Percentiles rank a stretch among this genome's conserved stretches.
Conservation (phyloP, 1,284 basidiomycete genomes). For the Tranzscheliella williamsii region DNA sequence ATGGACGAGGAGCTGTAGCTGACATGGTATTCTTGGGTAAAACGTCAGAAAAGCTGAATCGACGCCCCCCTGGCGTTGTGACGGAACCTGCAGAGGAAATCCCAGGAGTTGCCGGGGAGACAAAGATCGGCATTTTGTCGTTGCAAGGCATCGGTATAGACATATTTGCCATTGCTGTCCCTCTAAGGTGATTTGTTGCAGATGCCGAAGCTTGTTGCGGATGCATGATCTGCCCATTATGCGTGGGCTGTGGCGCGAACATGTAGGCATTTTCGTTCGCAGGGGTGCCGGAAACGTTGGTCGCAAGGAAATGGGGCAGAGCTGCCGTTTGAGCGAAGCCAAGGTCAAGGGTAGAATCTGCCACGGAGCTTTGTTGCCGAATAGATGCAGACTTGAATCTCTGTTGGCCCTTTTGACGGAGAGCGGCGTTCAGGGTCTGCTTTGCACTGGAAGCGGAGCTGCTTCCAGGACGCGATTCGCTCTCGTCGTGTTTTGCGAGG, state of each 20-base stretch:
- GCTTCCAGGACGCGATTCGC: too few species aligned
- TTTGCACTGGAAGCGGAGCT: conserved; percentile 14
- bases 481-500: too few species aligned
- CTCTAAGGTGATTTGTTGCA: too few species aligned
- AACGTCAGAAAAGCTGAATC: conserved; percentile 35
- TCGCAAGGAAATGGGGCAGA: too few species aligned
- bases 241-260: too few species aligned
- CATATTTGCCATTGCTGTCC: conserved; percentile 15
- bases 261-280: too few species aligned
- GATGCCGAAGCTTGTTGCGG: too few species aligned
- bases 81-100: conserved; percentile 22
- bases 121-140: conserved; percentile 21
- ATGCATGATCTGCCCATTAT: too few species aligned
- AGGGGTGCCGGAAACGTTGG: too few species aligned
- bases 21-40: conserved; percentile 5
- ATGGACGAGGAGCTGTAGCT: conserved; percentile 9
- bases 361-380: too few species aligned
- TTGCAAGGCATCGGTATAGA: conserved; percentile 22
- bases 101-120: conserved; percentile 19
- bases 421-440: conserved; percentile 24
- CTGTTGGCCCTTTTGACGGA: conserved; percentile 23
- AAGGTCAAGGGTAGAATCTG: too few species aligned
- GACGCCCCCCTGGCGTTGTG: conserved; percentile 25
- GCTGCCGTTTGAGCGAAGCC: too few species aligned
- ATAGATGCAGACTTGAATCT: neutral